A percentile compares a stretch with the other conserved stretches of the same genome.
Evolutionary conservation across 768 basidiomycete genomes (phyloP).

Genomic region (Boletus sp.): DNA sequence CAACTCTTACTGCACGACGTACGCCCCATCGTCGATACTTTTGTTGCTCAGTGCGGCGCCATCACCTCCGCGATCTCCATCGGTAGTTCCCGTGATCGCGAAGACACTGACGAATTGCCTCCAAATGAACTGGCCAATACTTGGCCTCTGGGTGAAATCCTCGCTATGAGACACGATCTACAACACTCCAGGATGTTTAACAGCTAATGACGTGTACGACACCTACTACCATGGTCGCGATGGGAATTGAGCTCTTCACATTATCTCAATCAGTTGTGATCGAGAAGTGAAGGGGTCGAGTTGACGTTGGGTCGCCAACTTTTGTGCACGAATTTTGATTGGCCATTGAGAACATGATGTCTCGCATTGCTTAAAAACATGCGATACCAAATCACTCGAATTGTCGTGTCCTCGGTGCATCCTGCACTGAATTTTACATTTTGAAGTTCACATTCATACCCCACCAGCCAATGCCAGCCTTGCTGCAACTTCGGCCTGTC

Average conservation of each 20-base stretch:
- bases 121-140: conserved; percentile 75
- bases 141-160: conserved; percentile 94
- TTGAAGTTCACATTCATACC: conserved; percentile 13
- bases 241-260: not conserved
- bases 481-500: conserved; percentile 89
- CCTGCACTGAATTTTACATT: conserved; percentile 1
- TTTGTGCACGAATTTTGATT: not conserved
- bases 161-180: conserved; percentile 85
- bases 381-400: too few species aligned
- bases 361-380: not conserved
- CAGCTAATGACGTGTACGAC: conserved; percentile 35
- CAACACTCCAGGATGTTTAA: conserved; percentile 98
- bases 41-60: conserved; percentile 42
- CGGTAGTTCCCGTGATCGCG: not conserved
- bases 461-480: conserved; percentile 72
- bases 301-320: not conserved
- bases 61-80: conserved; percentile 47
- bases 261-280: not conserved
- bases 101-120: conserved; percentile 17
- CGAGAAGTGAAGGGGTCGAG: not conserved
- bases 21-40: conserved; percentile 59
- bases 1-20: conserved; percentile 77
- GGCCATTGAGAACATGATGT: not conserved
- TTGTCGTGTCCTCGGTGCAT: not conserved
- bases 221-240: too few species aligned